A percentile compares a stretch with the other conserved stretches of the same genome.
phyloP scores from a whole-genome alignment of 768 basidiomycete genomes.

The Collybia sp. region DNA sequence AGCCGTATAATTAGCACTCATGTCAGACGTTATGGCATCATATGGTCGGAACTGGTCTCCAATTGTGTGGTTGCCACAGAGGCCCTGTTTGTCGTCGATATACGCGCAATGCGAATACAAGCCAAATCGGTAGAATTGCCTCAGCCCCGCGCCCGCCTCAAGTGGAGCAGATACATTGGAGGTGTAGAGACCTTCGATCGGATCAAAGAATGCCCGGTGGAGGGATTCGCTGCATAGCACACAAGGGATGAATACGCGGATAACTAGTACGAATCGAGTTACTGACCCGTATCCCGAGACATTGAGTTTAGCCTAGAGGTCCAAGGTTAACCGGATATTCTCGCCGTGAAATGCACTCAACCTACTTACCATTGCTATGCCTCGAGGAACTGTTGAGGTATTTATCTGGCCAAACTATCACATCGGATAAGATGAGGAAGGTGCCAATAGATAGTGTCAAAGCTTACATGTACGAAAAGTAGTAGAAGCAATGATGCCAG shows the following conservation, averaged over 20 bases:
- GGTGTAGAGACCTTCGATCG: conserved; percentile 63
- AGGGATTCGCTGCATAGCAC: conserved; percentile 41
- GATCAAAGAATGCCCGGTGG: conserved; percentile 44
- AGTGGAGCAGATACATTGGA: conserved; percentile 60
- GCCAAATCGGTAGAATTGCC: conserved; percentile 74
- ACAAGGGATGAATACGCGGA: conserved; percentile 2
- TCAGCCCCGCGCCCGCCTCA: conserved; percentile 49
- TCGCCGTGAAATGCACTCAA: conserved; percentile 1
- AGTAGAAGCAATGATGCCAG: conserved; percentile 55
- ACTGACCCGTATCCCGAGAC: conserved; percentile 68
- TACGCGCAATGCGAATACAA: conserved; percentile 80
- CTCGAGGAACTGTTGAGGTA: conserved; percentile 65
- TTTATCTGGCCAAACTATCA: conserved; percentile 78
- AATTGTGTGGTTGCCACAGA: conserved; percentile 57
- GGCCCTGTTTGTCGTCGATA: conserved; percentile 51
- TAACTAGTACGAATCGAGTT: conserved; percentile 1
- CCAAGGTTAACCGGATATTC: background rate
- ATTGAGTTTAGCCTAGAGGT: conserved; percentile 58
- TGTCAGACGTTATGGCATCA: conserved; percentile 59
- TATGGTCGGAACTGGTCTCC: conserved; percentile 65
- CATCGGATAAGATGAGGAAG: conserved; percentile 14
- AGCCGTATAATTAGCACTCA: conserved; percentile 56
- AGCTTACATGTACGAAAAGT: conserved; percentile 77
- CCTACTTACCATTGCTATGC: conserved; percentile 63
- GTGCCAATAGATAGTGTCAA: conserved; percentile 4